A percentile compares a stretch with the other conserved stretches of the same genome.
These are phyloP conservation scores for Hanseniaspora occidentalis DNA, from an alignment of 805 yeast species.

Conservation along the genomic window DNA sequence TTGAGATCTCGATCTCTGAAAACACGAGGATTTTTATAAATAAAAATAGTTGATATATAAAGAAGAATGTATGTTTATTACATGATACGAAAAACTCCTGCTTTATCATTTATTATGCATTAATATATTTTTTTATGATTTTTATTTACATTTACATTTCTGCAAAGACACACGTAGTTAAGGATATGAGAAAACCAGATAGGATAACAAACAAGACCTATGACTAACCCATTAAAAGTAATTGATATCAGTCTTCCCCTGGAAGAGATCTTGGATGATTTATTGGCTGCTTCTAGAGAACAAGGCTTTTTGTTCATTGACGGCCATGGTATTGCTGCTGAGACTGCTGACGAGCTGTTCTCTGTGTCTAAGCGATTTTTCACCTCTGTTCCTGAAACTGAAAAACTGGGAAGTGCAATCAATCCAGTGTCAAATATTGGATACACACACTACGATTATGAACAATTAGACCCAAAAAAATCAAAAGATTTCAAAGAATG, in stretches of 20 bases:
- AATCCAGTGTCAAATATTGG: slow-evolving; percentile 43
- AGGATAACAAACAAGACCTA: background rate
- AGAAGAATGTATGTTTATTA: too few relatives aligned
- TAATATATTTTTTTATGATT: too few relatives aligned
- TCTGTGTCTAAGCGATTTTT: slow-evolving; percentile 38
- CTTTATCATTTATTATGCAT: too few relatives aligned
- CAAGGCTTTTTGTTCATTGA: slow-evolving; percentile 58
- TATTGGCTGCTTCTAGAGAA: slow-evolving; percentile 46
- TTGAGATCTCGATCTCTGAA: too few relatives aligned
- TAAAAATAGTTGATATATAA: too few relatives aligned
- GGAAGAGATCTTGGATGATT: slow-evolving; percentile 33
- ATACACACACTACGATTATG: slow-evolving; percentile 42
- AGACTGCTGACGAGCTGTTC: slow-evolving; percentile 41
- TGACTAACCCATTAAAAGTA: slow-evolving; percentile 25
- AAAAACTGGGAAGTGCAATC: slow-evolving; percentile 39
- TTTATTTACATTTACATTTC: too few relatives aligned
- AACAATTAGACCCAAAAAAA: slow-evolving; percentile 27
- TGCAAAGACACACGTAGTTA: too few relatives aligned
- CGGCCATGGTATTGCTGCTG: slow-evolving; percentile 47
- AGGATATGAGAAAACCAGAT: too few relatives aligned
- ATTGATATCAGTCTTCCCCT: slow-evolving; percentile 41
- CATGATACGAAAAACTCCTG: too few relatives aligned
- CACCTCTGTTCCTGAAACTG: slow-evolving; percentile 24
- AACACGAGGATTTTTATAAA: too few relatives aligned
- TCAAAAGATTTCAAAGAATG: slow-evolving; percentile 57